Percentiles rank a stretch among this genome's conserved stretches.
phyloP scores from a whole-genome alignment of 169 alveolate genomes.

The Plasmodium falciparum region DNA sequence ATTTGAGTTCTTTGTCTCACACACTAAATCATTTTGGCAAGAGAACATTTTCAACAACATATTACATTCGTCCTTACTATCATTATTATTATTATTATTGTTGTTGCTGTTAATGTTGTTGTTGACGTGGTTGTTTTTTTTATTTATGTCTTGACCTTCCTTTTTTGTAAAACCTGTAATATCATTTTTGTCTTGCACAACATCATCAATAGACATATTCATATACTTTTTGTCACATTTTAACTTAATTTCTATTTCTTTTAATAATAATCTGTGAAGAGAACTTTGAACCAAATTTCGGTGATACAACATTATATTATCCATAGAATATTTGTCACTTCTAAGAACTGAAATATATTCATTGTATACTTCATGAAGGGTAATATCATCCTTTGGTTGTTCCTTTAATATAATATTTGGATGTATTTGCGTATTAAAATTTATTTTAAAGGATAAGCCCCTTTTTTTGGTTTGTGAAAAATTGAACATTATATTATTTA shows the following conservation, averaged over 20 bases:
- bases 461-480: constrained; percentile 57
- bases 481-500: constrained; percentile 64
- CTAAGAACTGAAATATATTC: constrained; percentile 10
- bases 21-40: not conserved
- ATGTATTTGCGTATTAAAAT: constrained; percentile 39
- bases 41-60: not conserved
- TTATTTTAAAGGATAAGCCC: constrained; percentile 38
- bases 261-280: constrained; percentile 15
- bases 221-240: not conserved
- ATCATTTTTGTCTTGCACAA: not conserved
- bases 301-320: constrained; percentile 56
- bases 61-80: not conserved
- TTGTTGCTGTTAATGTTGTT: not conserved
- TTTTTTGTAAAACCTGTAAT: not conserved
- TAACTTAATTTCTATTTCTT: constrained; percentile 13
- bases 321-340: constrained; percentile 38
- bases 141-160: not conserved
- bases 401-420: constrained; percentile 58
- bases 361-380: constrained; percentile 52
- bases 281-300: constrained; percentile 30
- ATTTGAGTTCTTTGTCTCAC: not conserved
- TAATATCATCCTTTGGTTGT: constrained; percentile 26
- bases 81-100: not conserved
- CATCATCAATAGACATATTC: not conserved
- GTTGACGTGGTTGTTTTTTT: not conserved